These are phyloP conservation scores for Tolypocladium amazonense DNA, from an alignment of 2,329 filamentous ascomycete genomes.

Conservation along the genomic window DNA sequence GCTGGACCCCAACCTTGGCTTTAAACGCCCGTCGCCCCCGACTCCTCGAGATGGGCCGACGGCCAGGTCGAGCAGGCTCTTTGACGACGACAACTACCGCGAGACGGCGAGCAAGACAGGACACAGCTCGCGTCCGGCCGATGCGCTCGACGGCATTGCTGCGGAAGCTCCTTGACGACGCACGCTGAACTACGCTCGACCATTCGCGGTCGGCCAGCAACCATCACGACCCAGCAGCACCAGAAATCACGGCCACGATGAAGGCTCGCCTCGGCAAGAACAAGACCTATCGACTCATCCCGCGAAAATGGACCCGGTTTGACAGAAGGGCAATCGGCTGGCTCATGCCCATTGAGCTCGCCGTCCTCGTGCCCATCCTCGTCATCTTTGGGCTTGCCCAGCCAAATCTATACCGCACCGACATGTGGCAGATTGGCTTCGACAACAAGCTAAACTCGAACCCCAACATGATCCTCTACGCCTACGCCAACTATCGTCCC, in stretches of 20 bases:
- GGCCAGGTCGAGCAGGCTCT: background rate
- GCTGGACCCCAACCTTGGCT: constrained; percentile 5
- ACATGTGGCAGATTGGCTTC: constrained; percentile 62
- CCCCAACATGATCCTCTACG: constrained; percentile 58
- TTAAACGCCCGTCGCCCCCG: constrained; percentile 13
- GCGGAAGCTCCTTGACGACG: background rate
- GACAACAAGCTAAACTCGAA: constrained; percentile 65
- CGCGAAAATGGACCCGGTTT: constrained; percentile 43
- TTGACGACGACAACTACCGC: background rate
- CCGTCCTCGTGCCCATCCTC: constrained; percentile 52
- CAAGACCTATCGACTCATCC: constrained; percentile 42
- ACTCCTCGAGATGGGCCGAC: background rate
- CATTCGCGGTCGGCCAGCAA: background rate
- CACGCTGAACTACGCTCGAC: background rate
- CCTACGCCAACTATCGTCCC: constrained; percentile 59
- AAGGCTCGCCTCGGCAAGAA: constrained; percentile 9
- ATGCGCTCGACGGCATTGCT: background rate
- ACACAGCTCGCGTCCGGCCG: background rate
- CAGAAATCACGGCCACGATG: constrained; percentile 7
- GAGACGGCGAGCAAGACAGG: background rate
- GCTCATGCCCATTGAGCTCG: constrained; percentile 56
- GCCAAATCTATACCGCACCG: constrained; percentile 61
- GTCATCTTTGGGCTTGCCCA: constrained; percentile 64
- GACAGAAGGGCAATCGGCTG: constrained; percentile 45
- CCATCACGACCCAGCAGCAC: background rate